Base-by-base conservation (phyloP, 805 yeast genomes). In the Candida gorgasii region DNA sequence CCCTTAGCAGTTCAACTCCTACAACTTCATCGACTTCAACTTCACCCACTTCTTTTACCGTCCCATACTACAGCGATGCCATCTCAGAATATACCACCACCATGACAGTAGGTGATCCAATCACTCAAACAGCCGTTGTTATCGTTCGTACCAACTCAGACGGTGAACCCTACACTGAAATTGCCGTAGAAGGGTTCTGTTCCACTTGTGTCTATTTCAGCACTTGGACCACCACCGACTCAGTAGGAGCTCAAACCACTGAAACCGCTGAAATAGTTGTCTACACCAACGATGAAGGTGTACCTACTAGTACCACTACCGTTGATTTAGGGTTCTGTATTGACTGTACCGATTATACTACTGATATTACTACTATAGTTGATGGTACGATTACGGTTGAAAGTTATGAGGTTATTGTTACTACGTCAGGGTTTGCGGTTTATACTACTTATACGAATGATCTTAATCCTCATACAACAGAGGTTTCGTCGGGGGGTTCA, bases 61-160 rank as follows among this genome's bases (percentile, higher is more conserved):
- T 9, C 6, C 9, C 24, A 22, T 7, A 20, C 18, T 13, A 12
- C 27, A 42, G 37, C 17, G n/a, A n/a, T n/a, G 16, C 20, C 40
- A 17, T 11, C 13, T 13, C 18, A 13, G 33, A 8, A 7, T 30
- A 7, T 18, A 30, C 33, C 19, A 46, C 45, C 14, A 46, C 53
- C 16, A 24, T 42, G 20, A 19, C 46, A 4, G 36, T 18, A 12
- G 47, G 44, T 19, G 20, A 37, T 13, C 37, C 36, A 22, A n/a
- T 26, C n/a, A 46, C 53, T 14, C 44, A 44, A 9, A 47, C 49
- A 18, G 47, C 48, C 18, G 30, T 43, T 9, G 36, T 43, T 27
- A 40, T 43, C 15, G 44, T 47, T 8, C 40, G 43, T 11, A 42
- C 52, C 16, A 43, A 38, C 5, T 28, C 31, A 8, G 37, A 39